Evolutionary conservation across 2,329 filamentous ascomycete species (phyloP), one percentile per base, ranked within the genome.

Genomic region (Cadophora sp.): DNA sequence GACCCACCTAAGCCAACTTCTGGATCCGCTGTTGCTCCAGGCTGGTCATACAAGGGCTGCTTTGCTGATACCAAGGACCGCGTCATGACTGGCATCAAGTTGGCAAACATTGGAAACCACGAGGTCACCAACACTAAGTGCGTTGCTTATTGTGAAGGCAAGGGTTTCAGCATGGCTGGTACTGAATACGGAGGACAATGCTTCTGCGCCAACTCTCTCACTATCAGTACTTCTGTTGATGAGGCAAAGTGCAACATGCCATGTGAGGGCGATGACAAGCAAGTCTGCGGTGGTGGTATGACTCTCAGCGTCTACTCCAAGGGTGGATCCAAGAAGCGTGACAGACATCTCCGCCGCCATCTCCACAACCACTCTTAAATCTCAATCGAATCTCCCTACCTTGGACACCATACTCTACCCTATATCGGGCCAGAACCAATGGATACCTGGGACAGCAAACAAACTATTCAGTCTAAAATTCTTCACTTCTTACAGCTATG

Each of bases 271-370:
- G 81, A 86, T 69, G 68, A 68, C 1, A 75, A 73, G 13, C 77
- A 86, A 73, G 78, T 79, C 6, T 89, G 86, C 71, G 86, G 86
- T 56, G 85, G 85, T 18, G 69, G 74, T 63, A 79, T 80, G 77
- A 78, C 80, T 11, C 77, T 85, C 59, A 81, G 77, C 65, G 79
- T 84, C 64, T 86, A 81, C 73, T 53, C 62, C 27, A 70, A 64
- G 43, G 56, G 18, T 9, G 43, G 64, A 9, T 24, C 22, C 30
- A 56, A 55, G 58, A 60, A 55, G 47, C 50, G 51, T n/a, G 50
- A 45, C 41, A 59, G 41, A 58, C 36, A 59, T 48, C 16, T 55
- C 27, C 62, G 47, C 11, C 48, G 43, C 27, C 59, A 69, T 61
- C 63, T 51, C 59, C 47, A 62, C 43, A 41, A 22, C 59, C 43